Evolutionary conservation across 352 stramenopile genomes (phyloP).

Genomic region (Pythium grandisporangium): DNA sequence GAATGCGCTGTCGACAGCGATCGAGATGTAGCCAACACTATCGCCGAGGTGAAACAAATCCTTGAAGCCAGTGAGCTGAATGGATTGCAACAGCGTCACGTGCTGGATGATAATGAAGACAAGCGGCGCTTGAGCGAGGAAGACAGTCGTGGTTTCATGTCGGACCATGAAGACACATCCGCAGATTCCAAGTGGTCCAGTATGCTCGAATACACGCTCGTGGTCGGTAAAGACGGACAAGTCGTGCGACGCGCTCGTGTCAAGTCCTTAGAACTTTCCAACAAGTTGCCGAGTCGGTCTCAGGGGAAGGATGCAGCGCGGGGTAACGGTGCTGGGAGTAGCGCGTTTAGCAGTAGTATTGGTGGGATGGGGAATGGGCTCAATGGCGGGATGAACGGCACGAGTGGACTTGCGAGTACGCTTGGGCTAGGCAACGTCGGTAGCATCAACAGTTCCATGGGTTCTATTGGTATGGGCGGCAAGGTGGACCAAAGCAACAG

Average conservation of each 20-base stretch:
- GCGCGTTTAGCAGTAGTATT: slow-evolving; percentile 3
- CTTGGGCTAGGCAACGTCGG: slow-evolving; percentile 12
- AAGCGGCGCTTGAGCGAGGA: slow-evolving; percentile 50
- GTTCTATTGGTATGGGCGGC: slow-evolving; percentile 17
- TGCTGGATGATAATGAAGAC: slow-evolving; percentile 54
- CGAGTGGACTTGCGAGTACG: too few species aligned
- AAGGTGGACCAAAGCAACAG: slow-evolving; percentile 31
- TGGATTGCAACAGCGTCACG: slow-evolving; percentile 15
- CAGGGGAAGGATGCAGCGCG: slow-evolving; percentile 44
- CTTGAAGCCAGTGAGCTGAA: slow-evolving; percentile 32
- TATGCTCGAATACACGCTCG: slow-evolving; percentile 81
- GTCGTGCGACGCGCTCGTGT: slow-evolving; percentile 72
- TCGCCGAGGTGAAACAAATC: slow-evolving; percentile 30
- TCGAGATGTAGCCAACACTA: slow-evolving; percentile 45
- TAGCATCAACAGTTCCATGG: slow-evolving; percentile 18
- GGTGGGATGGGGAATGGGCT: slow-evolving; percentile 2
- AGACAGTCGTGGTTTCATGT: slow-evolving; percentile 42
- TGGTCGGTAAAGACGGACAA: slow-evolving; percentile 77
- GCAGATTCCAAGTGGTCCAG: slow-evolving; percentile 78
- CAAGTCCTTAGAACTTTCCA: slow-evolving; percentile 75
- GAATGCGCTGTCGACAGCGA: slow-evolving; percentile 49
- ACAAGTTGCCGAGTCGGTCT: slow-evolving; percentile 36
- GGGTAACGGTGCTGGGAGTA: slow-evolving; percentile 4
- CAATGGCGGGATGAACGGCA: not conserved
- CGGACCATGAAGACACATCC: slow-evolving; percentile 71